Conservation (phyloP, 1,284 basidiomycete species). For the Ceratobasidium sp. region DNA sequence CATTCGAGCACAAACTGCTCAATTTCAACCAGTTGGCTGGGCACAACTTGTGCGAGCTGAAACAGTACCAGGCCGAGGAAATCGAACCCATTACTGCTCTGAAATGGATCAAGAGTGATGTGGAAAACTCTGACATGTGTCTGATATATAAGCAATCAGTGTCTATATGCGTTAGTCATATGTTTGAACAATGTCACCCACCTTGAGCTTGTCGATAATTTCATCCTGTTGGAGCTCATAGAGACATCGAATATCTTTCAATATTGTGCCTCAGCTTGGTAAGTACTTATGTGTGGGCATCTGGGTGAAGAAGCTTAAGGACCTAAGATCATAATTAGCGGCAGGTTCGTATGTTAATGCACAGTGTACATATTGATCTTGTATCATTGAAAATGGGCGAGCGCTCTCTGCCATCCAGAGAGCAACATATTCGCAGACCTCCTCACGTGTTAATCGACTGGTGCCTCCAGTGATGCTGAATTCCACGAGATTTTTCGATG, state of each 20-base stretch:
- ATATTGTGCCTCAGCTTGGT: too few species aligned
- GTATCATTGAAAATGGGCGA: not conserved
- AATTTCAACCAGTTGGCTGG: not conserved
- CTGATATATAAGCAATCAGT: not conserved
- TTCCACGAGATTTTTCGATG: too few species aligned
- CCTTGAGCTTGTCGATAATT: too few species aligned
- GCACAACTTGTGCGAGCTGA: not conserved
- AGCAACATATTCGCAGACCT: not conserved
- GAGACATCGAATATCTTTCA: too few species aligned
- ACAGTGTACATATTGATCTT: not conserved
- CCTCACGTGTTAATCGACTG: too few species aligned
- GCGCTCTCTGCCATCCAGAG: constrained; percentile 14
- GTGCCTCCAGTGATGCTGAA: too few species aligned
- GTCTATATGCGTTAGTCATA: too few species aligned
- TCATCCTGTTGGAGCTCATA: too few species aligned
- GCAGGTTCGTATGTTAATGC: not conserved
- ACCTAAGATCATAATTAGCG: not conserved
- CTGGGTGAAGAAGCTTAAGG: not conserved
- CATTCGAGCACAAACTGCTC: constrained; percentile 19
- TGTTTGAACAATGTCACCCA: too few species aligned
- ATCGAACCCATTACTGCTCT: not conserved
- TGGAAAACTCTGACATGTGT: not conserved
- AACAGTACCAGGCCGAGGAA: not conserved
- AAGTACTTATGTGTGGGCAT: too few species aligned
- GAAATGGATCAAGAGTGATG: not conserved